These are phyloP conservation scores for Xylaria sp. DNA, from an alignment of 2,329 filamentous ascomycete genomes.

Conservation along the genomic window DNA sequence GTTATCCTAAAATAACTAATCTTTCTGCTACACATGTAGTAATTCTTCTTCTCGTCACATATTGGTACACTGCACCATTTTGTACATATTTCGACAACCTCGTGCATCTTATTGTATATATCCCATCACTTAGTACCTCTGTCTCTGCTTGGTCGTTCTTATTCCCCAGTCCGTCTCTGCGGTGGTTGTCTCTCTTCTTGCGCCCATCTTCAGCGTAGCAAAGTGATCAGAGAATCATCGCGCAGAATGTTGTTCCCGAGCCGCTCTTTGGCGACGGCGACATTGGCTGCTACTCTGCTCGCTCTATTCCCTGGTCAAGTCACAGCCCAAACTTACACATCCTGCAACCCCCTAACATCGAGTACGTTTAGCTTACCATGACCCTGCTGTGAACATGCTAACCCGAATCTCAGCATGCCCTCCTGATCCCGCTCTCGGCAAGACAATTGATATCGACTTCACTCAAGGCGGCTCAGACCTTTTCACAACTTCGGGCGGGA, in stretches of 20 bases:
- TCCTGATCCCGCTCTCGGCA: slow-evolving; percentile 82
- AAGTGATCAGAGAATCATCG: neutral
- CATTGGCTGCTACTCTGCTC: slow-evolving; percentile 35
- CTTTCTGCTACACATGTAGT: neutral
- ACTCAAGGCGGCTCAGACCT: slow-evolving; percentile 79
- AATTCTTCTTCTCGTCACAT: neutral
- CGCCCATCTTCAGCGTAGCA: neutral
- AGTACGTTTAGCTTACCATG: slow-evolving; percentile 42
- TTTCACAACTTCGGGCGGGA: slow-evolving; percentile 75
- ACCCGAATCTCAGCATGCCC: slow-evolving; percentile 68
- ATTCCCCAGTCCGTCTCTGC: slow-evolving; percentile 25
- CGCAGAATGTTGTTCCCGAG: slow-evolving; percentile 42
- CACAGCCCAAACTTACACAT: slow-evolving; percentile 48
- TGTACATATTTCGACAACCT: slow-evolving; percentile 24
- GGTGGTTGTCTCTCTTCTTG: neutral
- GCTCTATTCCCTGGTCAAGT: slow-evolving; percentile 41
- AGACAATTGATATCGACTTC: slow-evolving; percentile 87
- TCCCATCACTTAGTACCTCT: neutral
- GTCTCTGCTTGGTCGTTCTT: neutral
- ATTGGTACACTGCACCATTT: slow-evolving; percentile 23
- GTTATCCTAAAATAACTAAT: neutral
- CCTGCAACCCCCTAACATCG: slow-evolving; percentile 48
- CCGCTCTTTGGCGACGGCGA: slow-evolving; percentile 38
- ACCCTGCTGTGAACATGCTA: slow-evolving; percentile 27
- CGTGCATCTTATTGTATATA: slow-evolving; percentile 23